phyloP scores from a whole-genome alignment of 2,329 filamentous ascomycete genomes.

The Colletotrichum eremochloae region DNA sequence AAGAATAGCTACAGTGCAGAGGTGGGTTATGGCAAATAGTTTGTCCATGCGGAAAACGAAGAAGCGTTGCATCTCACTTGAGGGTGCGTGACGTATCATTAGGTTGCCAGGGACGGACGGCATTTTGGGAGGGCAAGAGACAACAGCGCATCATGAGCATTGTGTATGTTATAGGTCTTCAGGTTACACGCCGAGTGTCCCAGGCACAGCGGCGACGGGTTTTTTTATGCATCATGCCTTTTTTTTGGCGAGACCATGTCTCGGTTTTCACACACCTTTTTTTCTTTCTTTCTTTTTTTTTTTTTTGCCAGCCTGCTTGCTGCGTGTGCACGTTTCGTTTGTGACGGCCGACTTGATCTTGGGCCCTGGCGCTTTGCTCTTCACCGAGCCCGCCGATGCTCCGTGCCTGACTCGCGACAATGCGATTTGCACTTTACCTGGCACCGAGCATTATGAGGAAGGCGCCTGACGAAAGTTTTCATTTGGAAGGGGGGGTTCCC shows the following conservation, averaged over 20 bases:
- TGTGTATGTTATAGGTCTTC: conserved; percentile 36
- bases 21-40: not conserved
- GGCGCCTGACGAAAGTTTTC: not conserved
- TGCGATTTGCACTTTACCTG: not conserved
- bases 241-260: conserved; percentile 1
- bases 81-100: conserved; percentile 1
- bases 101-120: conserved; percentile 23
- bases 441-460: conserved; percentile 1
- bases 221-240: conserved; percentile 26
- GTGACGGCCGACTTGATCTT: not conserved
- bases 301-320: not conserved
- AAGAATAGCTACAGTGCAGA: not conserved
- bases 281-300: not conserved
- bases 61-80: conserved; percentile 1
- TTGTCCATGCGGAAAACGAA: not conserved
- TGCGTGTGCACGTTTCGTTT: no score
- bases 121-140: conserved; percentile 19
- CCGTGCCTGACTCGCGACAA: not conserved
- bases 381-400: not conserved
- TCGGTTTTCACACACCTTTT: not conserved
- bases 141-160: conserved; percentile 38
- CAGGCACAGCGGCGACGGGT: conserved; percentile 30
- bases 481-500: no score
- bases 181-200: conserved; percentile 31
- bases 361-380: not conserved